Evolutionary conservation across 441 rosid genomes (phyloP).

Genomic region (Isatis lusitanica): DNA sequence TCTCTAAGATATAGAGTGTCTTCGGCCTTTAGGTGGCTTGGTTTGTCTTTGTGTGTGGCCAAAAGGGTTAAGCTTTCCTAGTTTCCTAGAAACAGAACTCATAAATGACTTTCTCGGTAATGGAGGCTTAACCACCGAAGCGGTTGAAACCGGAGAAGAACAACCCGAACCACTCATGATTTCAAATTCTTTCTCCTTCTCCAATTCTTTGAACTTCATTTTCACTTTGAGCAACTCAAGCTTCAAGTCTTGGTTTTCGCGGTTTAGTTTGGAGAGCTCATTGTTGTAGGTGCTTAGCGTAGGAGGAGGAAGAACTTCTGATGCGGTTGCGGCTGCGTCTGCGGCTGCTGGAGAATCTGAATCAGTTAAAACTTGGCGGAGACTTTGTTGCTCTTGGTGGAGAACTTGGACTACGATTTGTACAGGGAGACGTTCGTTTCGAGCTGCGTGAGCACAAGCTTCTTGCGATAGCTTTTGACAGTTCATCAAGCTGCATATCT

Average conservation of each 20-base stretch:
- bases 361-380: constrained; percentile 55
- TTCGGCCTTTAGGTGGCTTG: constrained; percentile 57
- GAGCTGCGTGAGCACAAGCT: constrained; percentile 63
- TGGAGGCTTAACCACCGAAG: constrained; percentile 68
- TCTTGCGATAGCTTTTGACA: constrained; percentile 66
- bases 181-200: constrained; percentile 33
- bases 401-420: constrained; percentile 78
- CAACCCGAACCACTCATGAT: constrained; percentile 10
- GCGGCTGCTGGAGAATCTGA: constrained; percentile 42
- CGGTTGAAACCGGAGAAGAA: constrained; percentile 36
- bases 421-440: constrained; percentile 55
- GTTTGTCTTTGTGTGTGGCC: constrained; percentile 49
- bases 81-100: constrained; percentile 60
- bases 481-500: constrained; percentile 63
- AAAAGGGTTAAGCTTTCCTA: constrained; percentile 75
- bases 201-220: constrained; percentile 66
- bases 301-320: constrained; percentile 40
- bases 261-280: constrained; percentile 53
- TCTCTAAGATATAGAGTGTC: constrained; percentile 78
- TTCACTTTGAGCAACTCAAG: constrained; percentile 74
- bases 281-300: constrained; percentile 22
- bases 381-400: constrained; percentile 74
- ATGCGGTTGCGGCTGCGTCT: constrained; percentile 33
- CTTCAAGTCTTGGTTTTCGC: constrained; percentile 78
- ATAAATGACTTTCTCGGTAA: constrained; percentile 73